Evolutionary conservation across 768 basidiomycete genomes (phyloP).

Genomic region (Russula olivacea): DNA sequence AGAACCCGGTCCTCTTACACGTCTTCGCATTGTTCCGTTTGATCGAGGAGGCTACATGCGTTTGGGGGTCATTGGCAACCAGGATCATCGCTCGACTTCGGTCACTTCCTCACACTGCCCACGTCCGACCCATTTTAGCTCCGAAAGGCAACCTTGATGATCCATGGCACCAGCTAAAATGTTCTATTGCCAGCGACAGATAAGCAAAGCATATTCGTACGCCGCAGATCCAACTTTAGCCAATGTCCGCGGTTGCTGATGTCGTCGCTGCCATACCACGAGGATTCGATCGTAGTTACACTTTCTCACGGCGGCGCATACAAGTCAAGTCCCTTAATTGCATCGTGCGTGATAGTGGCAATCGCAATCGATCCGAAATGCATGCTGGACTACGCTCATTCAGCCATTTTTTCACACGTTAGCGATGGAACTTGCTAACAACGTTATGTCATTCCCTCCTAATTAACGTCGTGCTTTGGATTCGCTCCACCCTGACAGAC

Average conservation of each 20-base stretch:
- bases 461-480: slow-evolving; percentile 1
- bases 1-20: slow-evolving; percentile 5
- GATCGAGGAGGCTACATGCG: slow-evolving; percentile 15
- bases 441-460: slow-evolving; percentile 16
- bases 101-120: background rate
- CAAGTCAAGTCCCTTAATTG: background rate
- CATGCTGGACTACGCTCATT: background rate
- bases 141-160: slow-evolving; percentile 8
- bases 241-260: slow-evolving; percentile 14
- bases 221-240: slow-evolving; percentile 11
- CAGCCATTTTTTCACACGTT: slow-evolving; percentile 13
- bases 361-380: slow-evolving; percentile 9
- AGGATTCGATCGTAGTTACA: background rate
- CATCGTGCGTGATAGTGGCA: slow-evolving; percentile 4
- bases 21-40: slow-evolving; percentile 17
- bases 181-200: background rate
- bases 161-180: background rate
- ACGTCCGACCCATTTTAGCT: background rate
- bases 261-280: background rate
- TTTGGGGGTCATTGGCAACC: slow-evolving; percentile 19
- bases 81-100: slow-evolving; percentile 15
- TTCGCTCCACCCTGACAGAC: background rate
- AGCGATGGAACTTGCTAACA: slow-evolving; percentile 2
- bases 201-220: slow-evolving; percentile 1
- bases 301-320: slow-evolving; percentile 12